A percentile compares a stretch with the other conserved stretches of the same genome.
Conservation (phyloP, 805 yeast genomes). For the Cyberlindnera sargentensis region DNA sequence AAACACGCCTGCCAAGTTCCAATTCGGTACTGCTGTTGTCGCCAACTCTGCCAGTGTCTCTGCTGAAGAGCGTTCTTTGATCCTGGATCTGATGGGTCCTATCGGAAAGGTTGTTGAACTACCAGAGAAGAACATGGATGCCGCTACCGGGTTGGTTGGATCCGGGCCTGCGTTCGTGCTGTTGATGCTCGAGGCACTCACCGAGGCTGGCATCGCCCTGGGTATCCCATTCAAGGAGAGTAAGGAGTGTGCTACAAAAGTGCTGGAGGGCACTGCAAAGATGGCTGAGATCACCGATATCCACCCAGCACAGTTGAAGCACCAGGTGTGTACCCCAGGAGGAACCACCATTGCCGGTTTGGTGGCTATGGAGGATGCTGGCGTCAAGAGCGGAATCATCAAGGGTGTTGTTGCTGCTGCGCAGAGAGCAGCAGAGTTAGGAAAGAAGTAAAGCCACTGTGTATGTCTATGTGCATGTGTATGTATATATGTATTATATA, state of each 20-base stretch:
- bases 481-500: not conserved
- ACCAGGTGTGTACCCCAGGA: conserved; percentile 92
- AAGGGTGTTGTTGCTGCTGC: conserved; percentile 91
- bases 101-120: conserved; percentile 60
- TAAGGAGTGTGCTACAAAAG: conserved; percentile 83
- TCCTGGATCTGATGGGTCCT: conserved; percentile 49
- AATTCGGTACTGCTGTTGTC: conserved; percentile 92
- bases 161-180: conserved; percentile 95
- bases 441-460: conserved; percentile 34
- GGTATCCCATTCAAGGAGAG: conserved; percentile 87
- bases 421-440: conserved; percentile 56
- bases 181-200: conserved; percentile 81
- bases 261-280: conserved; percentile 87
- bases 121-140: conserved; percentile 93
- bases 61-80: conserved; percentile 32
- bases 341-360: conserved; percentile 97
- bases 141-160: conserved; percentile 91
- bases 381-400: conserved; percentile 80
- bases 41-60: conserved; percentile 55
- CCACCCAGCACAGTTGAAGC: conserved; percentile 85
- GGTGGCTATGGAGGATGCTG: conserved; percentile 85
- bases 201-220: conserved; percentile 92
- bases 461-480: not conserved
- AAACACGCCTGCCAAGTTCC: conserved; percentile 90
- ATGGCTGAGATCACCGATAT: conserved; percentile 78